Base-by-base conservation (phyloP, 768 basidiomycete genomes). In the Amanita exitialis region DNA sequence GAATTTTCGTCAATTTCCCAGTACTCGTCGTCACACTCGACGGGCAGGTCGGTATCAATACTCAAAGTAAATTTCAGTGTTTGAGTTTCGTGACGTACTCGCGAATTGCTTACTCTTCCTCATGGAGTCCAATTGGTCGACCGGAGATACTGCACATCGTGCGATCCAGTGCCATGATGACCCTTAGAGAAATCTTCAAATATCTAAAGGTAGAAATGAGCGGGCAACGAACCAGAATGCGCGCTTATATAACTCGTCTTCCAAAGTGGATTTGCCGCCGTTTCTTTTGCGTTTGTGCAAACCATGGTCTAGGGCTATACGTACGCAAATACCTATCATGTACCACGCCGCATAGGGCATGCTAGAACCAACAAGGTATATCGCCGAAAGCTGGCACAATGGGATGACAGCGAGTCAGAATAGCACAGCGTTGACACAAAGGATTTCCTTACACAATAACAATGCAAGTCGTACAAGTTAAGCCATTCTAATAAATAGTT, bases 401-500 rank as follows among this genome's bases (percentile, higher is more conserved):
- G 16, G 25, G n/a, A 44, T 15, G 43, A 18, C 18, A 20, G 10
- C 13, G 30, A 25, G 15, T 28, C 21, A 43, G 36, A 35, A 39
- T 35, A 38, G 35, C 4, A n/a, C 27, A n/a, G 53, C 72, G 69
- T 61, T 69, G 77, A 52, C 65, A 66, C 71, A 71, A 75, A 1
- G 66, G 66, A 4, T 64, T 41, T n/a, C 60, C 76, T 52, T 60
- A 82, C 81, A 58, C 74, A 72, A 58, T 79, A 80, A 18, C 72
- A 73, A 61, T 94, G 90, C 20, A 94, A 65, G 57, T 89, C 86
- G 59, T 80, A 79, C 47, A 91, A 58, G 4, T 73, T 69, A 2
- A 83, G 77, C 10, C 75, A 72, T 0, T 77, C 70, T 16, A 83
- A 69, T 30, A 86, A 64, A 0, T 72, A 73, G 60, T 76, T 77